Percentiles rank a stretch among this genome's conserved stretches.
These are phyloP conservation scores for Drechslerella dactyloides DNA, from an alignment of 2,329 filamentous ascomycete species.

Conservation along the genomic window DNA sequence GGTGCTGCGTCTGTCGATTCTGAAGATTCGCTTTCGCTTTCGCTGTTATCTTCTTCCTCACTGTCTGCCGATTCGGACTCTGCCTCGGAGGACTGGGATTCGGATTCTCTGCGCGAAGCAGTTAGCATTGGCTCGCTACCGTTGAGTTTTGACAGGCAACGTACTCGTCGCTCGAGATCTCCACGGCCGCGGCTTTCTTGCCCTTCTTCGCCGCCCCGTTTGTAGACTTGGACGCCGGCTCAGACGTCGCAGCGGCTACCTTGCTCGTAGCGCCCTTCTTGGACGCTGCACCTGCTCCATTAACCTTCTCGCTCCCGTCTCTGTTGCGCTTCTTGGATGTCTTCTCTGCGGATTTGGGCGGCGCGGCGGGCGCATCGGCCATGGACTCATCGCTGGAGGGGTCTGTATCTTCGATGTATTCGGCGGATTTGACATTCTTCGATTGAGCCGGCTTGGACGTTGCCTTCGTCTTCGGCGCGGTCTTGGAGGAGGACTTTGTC, in stretches of 20 bases:
- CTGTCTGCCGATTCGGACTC: conserved; percentile 13
- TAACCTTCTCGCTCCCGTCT: conserved; percentile 45
- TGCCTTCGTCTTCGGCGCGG: not conserved
- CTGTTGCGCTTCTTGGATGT: conserved; percentile 47
- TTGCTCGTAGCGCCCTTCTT: conserved; percentile 6
- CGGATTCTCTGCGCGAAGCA: not conserved
- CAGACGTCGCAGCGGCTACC: conserved; percentile 7
- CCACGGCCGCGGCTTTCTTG: conserved; percentile 32
- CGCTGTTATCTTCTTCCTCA: conserved; percentile 10
- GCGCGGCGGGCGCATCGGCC: conserved; percentile 39
- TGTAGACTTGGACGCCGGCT: conserved; percentile 3
- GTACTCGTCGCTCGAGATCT: conserved; percentile 46
- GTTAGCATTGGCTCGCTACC: conserved; percentile 9
- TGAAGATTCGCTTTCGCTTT: conserved; percentile 19
- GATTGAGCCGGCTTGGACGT: conserved; percentile 28
- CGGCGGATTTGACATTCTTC: conserved; percentile 33
- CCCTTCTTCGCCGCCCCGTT: conserved; percentile 24
- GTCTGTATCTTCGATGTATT: conserved; percentile 40
- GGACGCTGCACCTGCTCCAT: conserved; percentile 18
- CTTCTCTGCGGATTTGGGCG: conserved; percentile 30
- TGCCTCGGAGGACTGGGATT: conserved; percentile 8
- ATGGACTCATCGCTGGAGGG: conserved; percentile 40
- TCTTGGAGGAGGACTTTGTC: conserved; percentile 32
- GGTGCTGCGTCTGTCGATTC: conserved; percentile 10
- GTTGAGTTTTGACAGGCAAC: not conserved